phyloP scores from a whole-genome alignment of 2,329 filamentous ascomycete genomes.

The Cytospora paraplurivora region DNA sequence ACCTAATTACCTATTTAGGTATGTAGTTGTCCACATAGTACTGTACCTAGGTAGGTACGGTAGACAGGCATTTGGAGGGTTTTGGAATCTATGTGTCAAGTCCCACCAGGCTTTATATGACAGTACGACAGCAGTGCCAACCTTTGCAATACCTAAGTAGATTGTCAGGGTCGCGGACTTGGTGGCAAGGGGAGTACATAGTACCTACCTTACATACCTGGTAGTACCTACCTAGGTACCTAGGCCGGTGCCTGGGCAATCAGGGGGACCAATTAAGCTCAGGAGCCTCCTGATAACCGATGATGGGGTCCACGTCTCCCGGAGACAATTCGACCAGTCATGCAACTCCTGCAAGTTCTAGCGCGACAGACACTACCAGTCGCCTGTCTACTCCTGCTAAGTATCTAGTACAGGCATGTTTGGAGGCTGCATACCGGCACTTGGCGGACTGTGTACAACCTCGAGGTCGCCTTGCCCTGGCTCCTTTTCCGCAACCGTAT shows the following conservation, averaged over 20 bases:
- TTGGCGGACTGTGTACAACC: neutral
- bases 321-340: conserved; percentile 3
- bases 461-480: neutral
- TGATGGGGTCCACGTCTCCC: neutral
- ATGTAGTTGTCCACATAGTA: too few relatives aligned
- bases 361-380: conserved; percentile 6
- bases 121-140: neutral
- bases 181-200: too few relatives aligned
- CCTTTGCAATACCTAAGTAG: neutral
- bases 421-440: neutral
- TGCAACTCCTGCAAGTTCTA: conserved; percentile 11
- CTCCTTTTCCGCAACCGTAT: conserved; percentile 19
- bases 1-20: too few relatives aligned
- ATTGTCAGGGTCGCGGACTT: too few relatives aligned
- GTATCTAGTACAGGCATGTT: neutral
- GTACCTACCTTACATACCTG: too few relatives aligned
- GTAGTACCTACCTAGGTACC: neutral
- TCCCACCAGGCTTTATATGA: too few relatives aligned
- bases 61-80: too few relatives aligned
- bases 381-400: neutral
- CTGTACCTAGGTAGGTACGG: too few relatives aligned
- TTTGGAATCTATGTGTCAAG: too few relatives aligned
- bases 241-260: neutral
- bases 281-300: conserved; percentile 16
- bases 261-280: neutral